Base-by-base conservation (phyloP, 2,329 filamentous ascomycete genomes). In the Chaetomium olivaceum region DNA sequence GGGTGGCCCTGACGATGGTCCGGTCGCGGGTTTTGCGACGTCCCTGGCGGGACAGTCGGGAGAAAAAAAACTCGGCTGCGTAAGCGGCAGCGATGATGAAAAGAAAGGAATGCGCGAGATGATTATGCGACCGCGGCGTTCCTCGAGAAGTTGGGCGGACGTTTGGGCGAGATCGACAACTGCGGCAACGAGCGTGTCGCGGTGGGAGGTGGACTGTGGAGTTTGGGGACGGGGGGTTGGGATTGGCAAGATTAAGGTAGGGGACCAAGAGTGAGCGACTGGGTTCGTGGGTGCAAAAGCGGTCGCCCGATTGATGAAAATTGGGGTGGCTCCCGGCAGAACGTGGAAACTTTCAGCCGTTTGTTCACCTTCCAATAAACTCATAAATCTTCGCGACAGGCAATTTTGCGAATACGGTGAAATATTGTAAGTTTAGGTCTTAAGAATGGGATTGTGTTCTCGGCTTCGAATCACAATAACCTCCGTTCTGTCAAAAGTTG, bases 111-210 rank as follows among this genome's bases (percentile, higher is more conserved):
- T 65, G 61, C 62, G 64, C 39, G 57, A 64, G 52, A 63, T 54
- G 54, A 56, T 27, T 60, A 55, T 54, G 64, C 64, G 52, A 54
- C 61, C 25, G 36, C 64, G 67, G 56, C 61, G 62, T 25, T 59
- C 16, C 29, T 27, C 43, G 36, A 67, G 23, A 39, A 21, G 63
- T 69, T 69, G 68, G 66, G 62, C 62, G 63, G 46, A 52, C 63
- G 60, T 67, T 69, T 67, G 67, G 67, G 70, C 63, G 67, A 70
- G 48, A 62, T 61, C 55, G 59, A 64, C 54, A 50, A 62, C 43
- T 67, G 63, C 67, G 70, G 67, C 70, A 67, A 62, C 69, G 71
- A 72, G n/a, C 71, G 71, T 72, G 71, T 72, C 71, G 70, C 69
- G 69, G 71, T 70, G 55, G 58, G 66, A 69, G 67, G 68, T 68